These are phyloP conservation scores for Euphrasia confusa DNA, from an alignment of 257 asterid species.

Conservation along the genomic window DNA sequence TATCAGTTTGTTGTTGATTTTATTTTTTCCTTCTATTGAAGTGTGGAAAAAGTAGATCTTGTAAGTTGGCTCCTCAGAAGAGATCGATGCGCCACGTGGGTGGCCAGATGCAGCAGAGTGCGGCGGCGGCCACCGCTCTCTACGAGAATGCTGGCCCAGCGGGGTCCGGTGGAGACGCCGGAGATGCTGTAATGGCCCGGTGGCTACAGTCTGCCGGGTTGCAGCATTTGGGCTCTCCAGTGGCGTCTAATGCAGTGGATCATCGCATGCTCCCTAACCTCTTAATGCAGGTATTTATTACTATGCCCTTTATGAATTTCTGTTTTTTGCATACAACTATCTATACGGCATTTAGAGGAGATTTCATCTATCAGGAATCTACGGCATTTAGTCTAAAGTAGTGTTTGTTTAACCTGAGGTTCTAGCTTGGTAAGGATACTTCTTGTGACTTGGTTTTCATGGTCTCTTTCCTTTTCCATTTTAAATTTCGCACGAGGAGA, in stretches of 20 bases:
- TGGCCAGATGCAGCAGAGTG: conserved; percentile 99
- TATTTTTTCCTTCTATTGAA: conserved; percentile 22
- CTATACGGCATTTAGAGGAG: background rate
- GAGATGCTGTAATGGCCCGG: conserved; percentile 95
- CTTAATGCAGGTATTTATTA: conserved; percentile 61
- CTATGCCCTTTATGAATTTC: background rate
- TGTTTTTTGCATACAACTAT: background rate
- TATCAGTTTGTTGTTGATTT: background rate
- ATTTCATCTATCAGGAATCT: background rate
- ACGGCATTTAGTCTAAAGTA: background rate
- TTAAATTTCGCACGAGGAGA: background rate
- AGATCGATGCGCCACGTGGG: conserved; percentile 97
- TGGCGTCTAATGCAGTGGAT: conserved; percentile 76
- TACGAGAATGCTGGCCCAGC: conserved; percentile 74
- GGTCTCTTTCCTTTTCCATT: background rate
- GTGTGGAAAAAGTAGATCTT: conserved; percentile 61
- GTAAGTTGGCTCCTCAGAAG: conserved; percentile 98
- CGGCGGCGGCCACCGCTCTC: conserved; percentile 80
- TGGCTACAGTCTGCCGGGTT: conserved; percentile 99
- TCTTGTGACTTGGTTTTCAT: background rate
- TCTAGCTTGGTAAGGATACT: background rate
- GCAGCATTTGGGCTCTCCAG: conserved; percentile 98
- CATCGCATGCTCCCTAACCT: conserved; percentile 70
- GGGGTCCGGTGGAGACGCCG: conserved; percentile 78
- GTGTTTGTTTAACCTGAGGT: no score